phyloP scores from a whole-genome alignment of 768 basidiomycete species.

The Rhodotorula kratochvilovae region DNA sequence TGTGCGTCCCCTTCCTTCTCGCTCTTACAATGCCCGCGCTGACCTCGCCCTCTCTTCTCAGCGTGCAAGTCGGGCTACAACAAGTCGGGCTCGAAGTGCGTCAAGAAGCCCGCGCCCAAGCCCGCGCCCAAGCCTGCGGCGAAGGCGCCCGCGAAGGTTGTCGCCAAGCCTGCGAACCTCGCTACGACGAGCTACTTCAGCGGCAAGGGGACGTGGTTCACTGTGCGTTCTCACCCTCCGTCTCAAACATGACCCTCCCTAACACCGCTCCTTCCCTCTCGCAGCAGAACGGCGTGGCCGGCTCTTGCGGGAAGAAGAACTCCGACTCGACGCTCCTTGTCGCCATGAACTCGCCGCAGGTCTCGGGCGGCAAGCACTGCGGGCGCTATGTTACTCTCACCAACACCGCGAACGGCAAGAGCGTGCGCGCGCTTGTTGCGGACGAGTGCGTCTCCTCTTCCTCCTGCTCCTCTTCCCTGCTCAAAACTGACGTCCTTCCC shows the following conservation, averaged over 20 bases:
- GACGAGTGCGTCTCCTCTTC: slow-evolving; percentile 2
- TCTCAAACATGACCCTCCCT: no score
- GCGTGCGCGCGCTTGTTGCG: neutral
- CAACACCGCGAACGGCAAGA: slow-evolving; percentile 21
- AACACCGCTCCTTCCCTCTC: no score
- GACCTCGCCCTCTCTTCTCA: neutral
- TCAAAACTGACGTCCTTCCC: no score
- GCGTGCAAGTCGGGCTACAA: neutral
- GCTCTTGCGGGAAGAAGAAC: slow-evolving; percentile 12
- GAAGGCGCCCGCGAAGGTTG: slow-evolving; percentile 1
- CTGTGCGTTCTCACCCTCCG: slow-evolving; percentile 23
- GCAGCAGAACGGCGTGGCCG: slow-evolving; percentile 55
- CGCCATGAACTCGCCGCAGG: neutral
- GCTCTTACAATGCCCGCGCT: neutral
- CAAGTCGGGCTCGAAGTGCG: neutral
- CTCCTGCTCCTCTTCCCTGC: no score
- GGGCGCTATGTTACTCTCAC: slow-evolving; percentile 9
- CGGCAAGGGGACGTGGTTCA: slow-evolving; percentile 57
- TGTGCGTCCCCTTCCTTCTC: neutral
- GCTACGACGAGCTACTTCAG: slow-evolving; percentile 14
- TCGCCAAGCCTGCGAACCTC: neutral
- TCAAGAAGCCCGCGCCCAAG: neutral
- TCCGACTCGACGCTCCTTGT: neutral
- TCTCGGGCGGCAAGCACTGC: slow-evolving; percentile 5
- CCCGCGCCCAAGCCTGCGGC: no score